Conservation (phyloP, 1,139 yeast genomes). For the Kurtzmaniella quercitrusa region DNA sequence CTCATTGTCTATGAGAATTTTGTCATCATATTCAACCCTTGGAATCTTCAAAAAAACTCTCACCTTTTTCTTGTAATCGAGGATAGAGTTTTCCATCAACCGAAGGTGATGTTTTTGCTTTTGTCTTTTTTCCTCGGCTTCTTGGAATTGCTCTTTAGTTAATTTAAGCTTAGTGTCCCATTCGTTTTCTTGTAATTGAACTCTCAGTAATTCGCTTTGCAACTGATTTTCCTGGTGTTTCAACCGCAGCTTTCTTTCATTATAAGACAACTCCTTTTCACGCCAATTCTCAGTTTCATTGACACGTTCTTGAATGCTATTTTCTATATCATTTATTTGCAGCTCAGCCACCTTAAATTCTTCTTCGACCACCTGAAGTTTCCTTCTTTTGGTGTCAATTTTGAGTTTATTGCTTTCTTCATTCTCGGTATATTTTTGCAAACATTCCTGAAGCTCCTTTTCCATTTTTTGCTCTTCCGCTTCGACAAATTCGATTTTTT, state of each 20-base stretch:
- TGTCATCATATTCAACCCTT: slow-evolving; percentile 1
- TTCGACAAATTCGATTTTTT: slow-evolving; percentile 13
- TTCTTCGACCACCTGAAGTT: neutral
- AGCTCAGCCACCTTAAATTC: neutral
- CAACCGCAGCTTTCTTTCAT: neutral
- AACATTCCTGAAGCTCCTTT: neutral
- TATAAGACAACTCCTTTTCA: neutral
- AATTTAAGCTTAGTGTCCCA: slow-evolving; percentile 12
- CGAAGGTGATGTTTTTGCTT: slow-evolving; percentile 29
- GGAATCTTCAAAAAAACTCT: slow-evolving; percentile 23
- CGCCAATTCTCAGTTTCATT: neutral
- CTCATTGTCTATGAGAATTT: slow-evolving; percentile 1
- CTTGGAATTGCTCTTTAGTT: slow-evolving; percentile 9
- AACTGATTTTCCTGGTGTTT: neutral
- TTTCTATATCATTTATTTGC: neutral
- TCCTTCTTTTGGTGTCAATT: neutral
- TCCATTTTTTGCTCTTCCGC: slow-evolving; percentile 11
- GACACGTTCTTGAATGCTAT: neutral
- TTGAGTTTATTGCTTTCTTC: neutral
- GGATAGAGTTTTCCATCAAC: slow-evolving; percentile 50
- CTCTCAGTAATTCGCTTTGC: neutral
- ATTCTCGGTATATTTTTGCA: neutral
- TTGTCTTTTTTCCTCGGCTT: slow-evolving; percentile 14
- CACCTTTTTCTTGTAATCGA: slow-evolving; percentile 38
- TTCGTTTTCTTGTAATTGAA: slow-evolving; percentile 6